phyloP scores from a whole-genome alignment of 2,329 filamentous ascomycete species.

The Diplodia mutila region DNA sequence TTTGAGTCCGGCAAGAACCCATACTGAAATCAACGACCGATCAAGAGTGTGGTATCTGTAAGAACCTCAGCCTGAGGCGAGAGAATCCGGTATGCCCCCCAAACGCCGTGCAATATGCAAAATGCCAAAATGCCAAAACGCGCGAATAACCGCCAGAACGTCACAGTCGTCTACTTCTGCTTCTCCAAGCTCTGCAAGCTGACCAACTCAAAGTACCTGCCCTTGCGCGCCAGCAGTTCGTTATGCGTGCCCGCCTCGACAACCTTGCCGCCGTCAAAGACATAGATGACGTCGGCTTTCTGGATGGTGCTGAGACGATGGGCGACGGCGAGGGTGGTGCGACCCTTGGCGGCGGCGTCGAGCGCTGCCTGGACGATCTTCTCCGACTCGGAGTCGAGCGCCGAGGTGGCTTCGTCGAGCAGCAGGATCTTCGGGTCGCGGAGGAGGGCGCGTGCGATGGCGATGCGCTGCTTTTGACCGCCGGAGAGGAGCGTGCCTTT shows the following conservation, averaged over 20 bases:
- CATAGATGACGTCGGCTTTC: slow-evolving; percentile 88
- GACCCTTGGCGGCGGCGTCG: slow-evolving; percentile 76
- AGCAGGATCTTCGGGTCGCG: slow-evolving; percentile 79
- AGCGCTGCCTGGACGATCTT: slow-evolving; percentile 76
- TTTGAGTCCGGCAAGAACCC: background rate
- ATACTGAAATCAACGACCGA: background rate
- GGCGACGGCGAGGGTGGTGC: slow-evolving; percentile 90
- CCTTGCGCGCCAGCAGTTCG: slow-evolving; percentile 6
- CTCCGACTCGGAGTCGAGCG: slow-evolving; percentile 48
- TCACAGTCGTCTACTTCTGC: background rate
- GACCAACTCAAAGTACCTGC: slow-evolving; percentile 25
- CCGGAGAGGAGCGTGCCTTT: slow-evolving; percentile 66
- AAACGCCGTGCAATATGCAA: background rate
- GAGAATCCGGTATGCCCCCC: background rate
- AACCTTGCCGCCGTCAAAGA: slow-evolving; percentile 82
- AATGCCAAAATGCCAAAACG: background rate
- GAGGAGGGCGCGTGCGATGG: slow-evolving; percentile 86
- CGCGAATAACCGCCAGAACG: background rate
- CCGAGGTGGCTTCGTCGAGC: slow-evolving; percentile 28
- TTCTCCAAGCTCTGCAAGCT: slow-evolving; percentile 27
- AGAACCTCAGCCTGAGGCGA: background rate
- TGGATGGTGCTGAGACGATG: slow-evolving; percentile 87
- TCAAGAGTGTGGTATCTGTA: slow-evolving; percentile 9
- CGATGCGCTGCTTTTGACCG: slow-evolving; percentile 89
- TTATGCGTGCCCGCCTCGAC: slow-evolving; percentile 79